Conservation (phyloP, 352 stramenopile species). For the Globisporangium abappressorium region DNA sequence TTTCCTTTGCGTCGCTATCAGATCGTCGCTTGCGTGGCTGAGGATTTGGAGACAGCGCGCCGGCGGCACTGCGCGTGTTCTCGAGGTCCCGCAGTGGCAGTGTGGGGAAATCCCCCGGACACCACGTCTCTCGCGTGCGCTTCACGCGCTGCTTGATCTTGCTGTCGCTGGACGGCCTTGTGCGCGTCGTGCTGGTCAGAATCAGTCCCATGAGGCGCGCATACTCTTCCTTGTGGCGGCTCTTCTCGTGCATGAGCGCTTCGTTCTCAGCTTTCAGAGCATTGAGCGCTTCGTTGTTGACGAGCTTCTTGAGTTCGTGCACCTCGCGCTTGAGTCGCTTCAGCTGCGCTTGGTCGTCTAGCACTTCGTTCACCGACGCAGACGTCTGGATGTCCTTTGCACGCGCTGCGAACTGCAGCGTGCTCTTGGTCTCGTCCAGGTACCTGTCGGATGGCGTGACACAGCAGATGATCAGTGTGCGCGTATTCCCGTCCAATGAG, state of each 20-base stretch:
- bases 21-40: constrained; percentile 29
- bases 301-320: constrained; percentile 60
- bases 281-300: constrained; percentile 47
- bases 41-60: constrained; percentile 25
- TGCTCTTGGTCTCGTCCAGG: constrained; percentile 85
- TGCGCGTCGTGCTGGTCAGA: constrained; percentile 40
- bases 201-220: constrained; percentile 55
- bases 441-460: constrained; percentile 74
- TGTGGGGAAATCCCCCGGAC: constrained; percentile 55
- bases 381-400: constrained; percentile 89
- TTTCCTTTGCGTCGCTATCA: constrained; percentile 38
- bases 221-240: constrained; percentile 58
- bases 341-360: constrained; percentile 90
- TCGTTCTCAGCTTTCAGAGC: constrained; percentile 74
- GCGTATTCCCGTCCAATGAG: constrained; percentile 89
- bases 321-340: constrained; percentile 70
- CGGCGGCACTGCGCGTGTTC: neutral
- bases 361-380: constrained; percentile 84
- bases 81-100: constrained; percentile 10
- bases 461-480: constrained; percentile 89
- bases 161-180: constrained; percentile 18
- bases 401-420: constrained; percentile 90
- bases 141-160: constrained; percentile 37
- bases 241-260: constrained; percentile 52
- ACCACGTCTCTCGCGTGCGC: constrained; percentile 67